Base-by-base conservation (phyloP, 2,329 filamentous ascomycete species). In the Diplodia intermedia region DNA sequence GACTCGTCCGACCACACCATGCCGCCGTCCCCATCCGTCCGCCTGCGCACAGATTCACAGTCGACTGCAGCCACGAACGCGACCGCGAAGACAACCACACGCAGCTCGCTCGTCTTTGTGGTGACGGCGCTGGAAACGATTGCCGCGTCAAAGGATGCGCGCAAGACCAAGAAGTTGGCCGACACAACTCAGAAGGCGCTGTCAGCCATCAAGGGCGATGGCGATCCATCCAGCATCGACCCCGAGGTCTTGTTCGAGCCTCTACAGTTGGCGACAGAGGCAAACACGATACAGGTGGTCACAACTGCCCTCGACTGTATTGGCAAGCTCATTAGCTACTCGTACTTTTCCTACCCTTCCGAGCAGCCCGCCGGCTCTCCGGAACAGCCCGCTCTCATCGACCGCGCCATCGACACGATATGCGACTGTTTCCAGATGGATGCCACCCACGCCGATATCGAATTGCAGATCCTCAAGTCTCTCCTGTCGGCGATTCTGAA, bases 341-440 rank as follows among this genome's bases (percentile, higher is more conserved):
- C 95, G 20, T 98, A 98, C 84, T 98, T 99, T 80, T 94, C 94
- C 60, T 88, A 92, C 61, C 87, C 90, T 43, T 75, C 80, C 47
- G 80, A 83, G n/a, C 80, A 73, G 67, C 79, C 76, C 29, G 73
- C 76, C 71, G 74, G 77, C 54, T 72, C 71, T 68, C 69, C 71
- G 68, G 75, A 79, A 49, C 73, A 83, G 50, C 84, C 91, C 4
- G 94, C 94, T 18, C 85, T 99, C 72, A 99, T 99, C 76, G 96
- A 99, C 81, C 88, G 94, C 71, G 95, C 96, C 69, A 99, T 99
- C 75, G 96, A 99, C 81, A 97, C 95, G 43, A 99, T 99, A 84
- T 99, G 95, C 84, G 94, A 98, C 77, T 99, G 95, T 79, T 99
- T 99, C 78, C 94, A 98, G 77, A 94, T 95, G 76, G 95, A 99